phyloP scores from a whole-genome alignment of 2,329 filamentous ascomycete species.

The Sarocladium strictum region DNA sequence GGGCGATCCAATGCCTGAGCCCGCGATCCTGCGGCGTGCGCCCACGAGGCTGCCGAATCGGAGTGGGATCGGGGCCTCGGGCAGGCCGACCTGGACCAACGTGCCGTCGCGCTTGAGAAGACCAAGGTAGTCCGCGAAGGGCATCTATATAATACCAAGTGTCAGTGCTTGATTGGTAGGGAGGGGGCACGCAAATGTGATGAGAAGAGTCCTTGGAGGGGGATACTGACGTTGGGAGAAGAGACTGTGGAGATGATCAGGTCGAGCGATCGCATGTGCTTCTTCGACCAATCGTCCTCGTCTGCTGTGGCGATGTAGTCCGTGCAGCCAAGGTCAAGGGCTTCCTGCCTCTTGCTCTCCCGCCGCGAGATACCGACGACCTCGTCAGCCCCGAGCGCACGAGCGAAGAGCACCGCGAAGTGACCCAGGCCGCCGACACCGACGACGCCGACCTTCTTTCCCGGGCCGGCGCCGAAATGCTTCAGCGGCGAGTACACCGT shows the following conservation, averaged over 20 bases:
- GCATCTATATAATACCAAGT: slow-evolving; percentile 8
- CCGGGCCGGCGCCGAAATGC: slow-evolving; percentile 64
- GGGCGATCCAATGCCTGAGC: slow-evolving; percentile 33
- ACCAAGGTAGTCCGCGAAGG: slow-evolving; percentile 9
- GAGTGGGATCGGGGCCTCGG: slow-evolving; percentile 43
- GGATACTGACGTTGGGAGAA: slow-evolving; percentile 28
- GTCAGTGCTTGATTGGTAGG: background rate
- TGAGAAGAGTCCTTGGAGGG: background rate
- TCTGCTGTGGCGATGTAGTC: slow-evolving; percentile 52
- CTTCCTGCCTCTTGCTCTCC: slow-evolving; percentile 50
- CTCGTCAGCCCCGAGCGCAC: slow-evolving; percentile 52
- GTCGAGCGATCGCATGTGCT: slow-evolving; percentile 56
- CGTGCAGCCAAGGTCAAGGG: slow-evolving; percentile 46
- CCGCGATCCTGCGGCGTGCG: slow-evolving; percentile 43
- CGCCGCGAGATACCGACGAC: slow-evolving; percentile 51
- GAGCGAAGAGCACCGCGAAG: slow-evolving; percentile 60
- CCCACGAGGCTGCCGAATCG: slow-evolving; percentile 49
- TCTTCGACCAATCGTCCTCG: slow-evolving; percentile 42
- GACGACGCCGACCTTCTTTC: slow-evolving; percentile 68
- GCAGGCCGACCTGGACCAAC: slow-evolving; percentile 32
- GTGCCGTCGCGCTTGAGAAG: slow-evolving; percentile 17
- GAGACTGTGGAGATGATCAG: slow-evolving; percentile 67
- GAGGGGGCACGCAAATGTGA: slow-evolving; percentile 9
- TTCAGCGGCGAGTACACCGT: slow-evolving; percentile 73
- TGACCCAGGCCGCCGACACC: slow-evolving; percentile 67